These are phyloP conservation scores for Flaveria trinervia DNA, from an alignment of 129 eudicot genomes.

Conservation along the genomic window DNA sequence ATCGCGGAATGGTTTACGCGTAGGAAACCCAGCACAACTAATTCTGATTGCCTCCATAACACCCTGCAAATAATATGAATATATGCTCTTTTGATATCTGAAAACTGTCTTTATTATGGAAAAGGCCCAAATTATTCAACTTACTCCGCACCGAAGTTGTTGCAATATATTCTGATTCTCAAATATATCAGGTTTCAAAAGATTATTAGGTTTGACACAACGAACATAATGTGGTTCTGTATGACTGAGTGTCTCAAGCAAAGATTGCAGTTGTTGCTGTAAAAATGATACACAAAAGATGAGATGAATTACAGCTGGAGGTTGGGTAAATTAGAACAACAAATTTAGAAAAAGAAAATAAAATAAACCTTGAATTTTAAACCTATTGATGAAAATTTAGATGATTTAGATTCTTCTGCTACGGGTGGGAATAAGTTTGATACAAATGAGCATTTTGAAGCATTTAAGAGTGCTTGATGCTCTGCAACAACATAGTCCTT, in stretches of 20 bases:
- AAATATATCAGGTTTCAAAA: conserved; percentile 80
- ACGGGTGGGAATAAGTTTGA: conserved; percentile 76
- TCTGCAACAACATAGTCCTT: conserved; percentile 93
- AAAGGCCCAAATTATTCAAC: conserved; percentile 19
- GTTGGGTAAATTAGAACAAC: conserved; percentile 10
- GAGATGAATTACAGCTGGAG: neutral
- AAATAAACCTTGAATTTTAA: conserved; percentile 62
- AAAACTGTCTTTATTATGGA: neutral
- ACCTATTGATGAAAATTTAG: conserved; percentile 91
- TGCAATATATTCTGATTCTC: conserved; percentile 82
- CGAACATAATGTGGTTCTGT: conserved; percentile 96
- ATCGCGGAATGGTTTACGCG: conserved; percentile 71
- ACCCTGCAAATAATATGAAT: conserved; percentile 54
- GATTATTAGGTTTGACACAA: conserved; percentile 89
- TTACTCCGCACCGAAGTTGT: conserved; percentile 98
- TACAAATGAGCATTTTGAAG: conserved; percentile 81
- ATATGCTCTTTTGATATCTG: neutral
- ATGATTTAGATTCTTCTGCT: conserved; percentile 73
- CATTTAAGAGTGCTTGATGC: conserved; percentile 83
- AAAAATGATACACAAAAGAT: conserved; percentile 16
- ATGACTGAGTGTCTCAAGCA: conserved; percentile 88
- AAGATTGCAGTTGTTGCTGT: conserved; percentile 90
- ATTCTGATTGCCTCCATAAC: conserved; percentile 98
- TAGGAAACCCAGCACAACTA: conserved; percentile 94
- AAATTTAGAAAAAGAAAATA: neutral